Percentiles rank a stretch among this genome's conserved stretches.
These are phyloP conservation scores for Aspergillus ostianus DNA, from an alignment of 495 filamentous ascomycete genomes.

Conservation along the genomic window DNA sequence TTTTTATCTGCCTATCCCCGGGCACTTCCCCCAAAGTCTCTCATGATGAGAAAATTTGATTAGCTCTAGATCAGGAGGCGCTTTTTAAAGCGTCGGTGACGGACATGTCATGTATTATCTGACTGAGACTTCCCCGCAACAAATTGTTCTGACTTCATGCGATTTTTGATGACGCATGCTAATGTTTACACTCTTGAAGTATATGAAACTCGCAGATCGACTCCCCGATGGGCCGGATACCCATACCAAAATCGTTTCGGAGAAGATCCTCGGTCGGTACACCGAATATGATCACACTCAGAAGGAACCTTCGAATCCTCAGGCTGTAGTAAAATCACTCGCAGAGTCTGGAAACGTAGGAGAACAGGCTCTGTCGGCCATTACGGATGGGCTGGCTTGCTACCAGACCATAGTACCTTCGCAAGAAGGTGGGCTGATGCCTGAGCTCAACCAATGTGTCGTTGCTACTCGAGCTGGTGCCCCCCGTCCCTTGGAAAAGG, in stretches of 20 bases:
- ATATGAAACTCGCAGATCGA: constrained; percentile 29
- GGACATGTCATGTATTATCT: constrained; percentile 54
- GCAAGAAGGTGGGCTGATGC: constrained; percentile 19
- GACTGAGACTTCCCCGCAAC: constrained; percentile 29
- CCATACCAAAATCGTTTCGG: constrained; percentile 30
- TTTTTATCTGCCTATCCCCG: constrained; percentile 10
- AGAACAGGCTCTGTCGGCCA: constrained; percentile 36
- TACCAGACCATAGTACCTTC: constrained; percentile 38
- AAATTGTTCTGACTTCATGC: neutral
- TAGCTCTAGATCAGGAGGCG: constrained; percentile 62
- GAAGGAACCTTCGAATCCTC: constrained; percentile 34
- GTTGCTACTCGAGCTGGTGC: constrained; percentile 38
- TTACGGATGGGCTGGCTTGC: constrained; percentile 41
- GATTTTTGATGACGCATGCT: constrained; percentile 5
- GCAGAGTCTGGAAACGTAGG: constrained; percentile 45
- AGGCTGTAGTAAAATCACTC: constrained; percentile 47
- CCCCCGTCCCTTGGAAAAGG: constrained; percentile 36
- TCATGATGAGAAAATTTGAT: constrained; percentile 52
- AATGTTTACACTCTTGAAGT: constrained; percentile 22
- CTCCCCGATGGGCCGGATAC: constrained; percentile 32
- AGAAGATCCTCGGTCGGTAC: constrained; percentile 23
- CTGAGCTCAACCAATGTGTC: constrained; percentile 33
- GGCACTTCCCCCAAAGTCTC: constrained; percentile 26
- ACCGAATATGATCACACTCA: constrained; percentile 12
- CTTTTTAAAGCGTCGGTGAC: constrained; percentile 44